Base-by-base conservation (phyloP, 2,329 filamentous ascomycete genomes). In the Myrmaecium sp. region DNA sequence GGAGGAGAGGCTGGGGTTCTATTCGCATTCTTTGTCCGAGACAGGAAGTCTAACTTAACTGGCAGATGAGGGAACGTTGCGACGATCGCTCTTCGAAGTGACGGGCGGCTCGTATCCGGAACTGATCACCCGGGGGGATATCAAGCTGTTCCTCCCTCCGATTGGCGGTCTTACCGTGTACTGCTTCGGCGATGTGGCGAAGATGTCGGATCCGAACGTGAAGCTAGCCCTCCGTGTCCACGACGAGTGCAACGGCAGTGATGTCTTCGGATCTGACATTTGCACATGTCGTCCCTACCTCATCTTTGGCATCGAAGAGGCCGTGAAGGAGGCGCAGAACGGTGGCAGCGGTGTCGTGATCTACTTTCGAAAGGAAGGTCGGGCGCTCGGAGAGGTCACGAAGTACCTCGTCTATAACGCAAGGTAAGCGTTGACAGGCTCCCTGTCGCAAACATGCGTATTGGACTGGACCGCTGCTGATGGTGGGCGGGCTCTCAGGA, bases 201-300 rank as follows among this genome's bases (percentile, higher is more conserved):
- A 89, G 47, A 89, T 95, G 70, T 80, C 82, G 4, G 80, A 95
- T 46, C 74, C 82, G 24, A 79, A 75, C 28, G 74, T 74, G 30
- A 71, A 69, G 33, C 62, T 95, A 21, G 82, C 89, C 9, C 62
- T 95, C 32, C 74, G 89, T 38, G 74, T 95, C 24, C 89, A 80
- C 49, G 74, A 79, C 43, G 74, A 79, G 60, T 95, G 89, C 56
- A 95, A 95, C 46, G 89, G 89, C 30, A 91, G 80, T 49, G 89
- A 98, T 54, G 89, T 95, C 22, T 98, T 95, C 50, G 83, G 86
- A 33, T 93, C 83, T 12, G 89, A 98, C 49, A 98, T 95, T 44
- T 95, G 89, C 58, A 95, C 89, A 7, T 95, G 86, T 54, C 69
- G 81, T 30, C 89, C 89, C 10, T 95, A 95, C 49, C 70, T 95